These are phyloP conservation scores for Keqinozyma sinolaborantium DNA, from an alignment of 1,139 yeast species.

Conservation along the genomic window DNA sequence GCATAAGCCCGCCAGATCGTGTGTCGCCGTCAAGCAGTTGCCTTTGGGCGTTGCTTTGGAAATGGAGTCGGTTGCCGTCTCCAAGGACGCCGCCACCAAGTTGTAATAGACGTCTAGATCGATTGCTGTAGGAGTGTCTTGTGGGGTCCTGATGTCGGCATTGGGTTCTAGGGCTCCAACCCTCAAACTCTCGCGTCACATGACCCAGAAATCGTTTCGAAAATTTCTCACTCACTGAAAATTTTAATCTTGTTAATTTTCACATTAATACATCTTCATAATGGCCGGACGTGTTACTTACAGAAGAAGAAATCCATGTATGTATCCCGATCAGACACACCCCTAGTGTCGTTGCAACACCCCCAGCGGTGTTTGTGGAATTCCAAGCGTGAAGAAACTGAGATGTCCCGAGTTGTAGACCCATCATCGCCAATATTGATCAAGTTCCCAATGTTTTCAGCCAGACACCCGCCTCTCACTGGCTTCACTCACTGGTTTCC, in stretches of 20 bases:
- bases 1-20: constrained; percentile 94
- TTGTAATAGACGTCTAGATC: too few species aligned
- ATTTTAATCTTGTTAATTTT: constrained; percentile 11
- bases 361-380: too few species aligned
- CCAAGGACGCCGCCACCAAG: constrained; percentile 35
- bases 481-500: too few species aligned
- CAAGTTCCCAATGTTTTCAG: too few species aligned
- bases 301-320: constrained; percentile 54
- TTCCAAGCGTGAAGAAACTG: too few species aligned
- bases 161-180: constrained; percentile 13
- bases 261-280: constrained; percentile 11
- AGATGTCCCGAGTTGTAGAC: too few species aligned
- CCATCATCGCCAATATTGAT: too few species aligned
- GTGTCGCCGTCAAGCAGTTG: constrained; percentile 85
- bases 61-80: constrained; percentile 79
- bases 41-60: constrained; percentile 80
- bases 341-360: too few species aligned
- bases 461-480: too few species aligned
- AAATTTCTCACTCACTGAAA: constrained; percentile 14
- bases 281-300: constrained; percentile 54
- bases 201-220: constrained; percentile 3
- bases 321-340: constrained; percentile 15
- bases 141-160: too few species aligned
- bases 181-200: constrained; percentile 5
- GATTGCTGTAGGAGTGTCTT: too few species aligned